Base-by-base conservation (phyloP, 2,329 filamentous ascomycete genomes). In the Alternaria metachromatica region DNA sequence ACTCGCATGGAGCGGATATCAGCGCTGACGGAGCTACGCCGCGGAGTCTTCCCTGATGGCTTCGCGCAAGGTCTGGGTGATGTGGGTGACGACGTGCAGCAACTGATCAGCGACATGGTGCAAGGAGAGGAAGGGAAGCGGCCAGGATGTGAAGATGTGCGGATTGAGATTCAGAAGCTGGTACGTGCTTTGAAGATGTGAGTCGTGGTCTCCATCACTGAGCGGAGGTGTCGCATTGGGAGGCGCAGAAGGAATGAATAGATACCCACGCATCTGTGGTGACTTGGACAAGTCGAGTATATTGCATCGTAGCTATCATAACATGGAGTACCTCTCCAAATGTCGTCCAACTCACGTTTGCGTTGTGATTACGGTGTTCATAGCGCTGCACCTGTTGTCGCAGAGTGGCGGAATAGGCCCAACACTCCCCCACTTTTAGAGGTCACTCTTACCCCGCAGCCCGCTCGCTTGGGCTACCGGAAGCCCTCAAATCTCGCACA, bases 1-100 rank as follows among this genome's bases (percentile, higher is more conserved):
- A 77, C 72, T 2, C 58, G 74, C 10, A 82, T 81, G 77, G 82
- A 83, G 67, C 72, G 82, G 8, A 65, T 74, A 43, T 70, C 80
- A 9, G 78, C 77, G 2, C 64, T 83, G 11, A 71, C 70, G 1
- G 66, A 69, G 3, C 67, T 83, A 5, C 77, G 80, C 15, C 63
- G 66, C 10, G 77, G 78, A 2, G 50, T 71, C 13, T 70, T 82
- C 26, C 76, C 78, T 0, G 63, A 62, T 3, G 70, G 63, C 0
- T 80, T 82, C 59, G 68, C 67, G 5, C 54, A 62, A 2, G 55
- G 53, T 3, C 30, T 77, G 25, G 76, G 74, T 5, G 59, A 58
- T n/a, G 18, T 64, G 3, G 75, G 75, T 1, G 63, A 43, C 2
- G 62, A 69, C 21, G 55, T 80, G 15, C 67, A 72, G 46, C 66